A percentile compares a stretch with the other conserved stretches of the same genome.
Conservation (phyloP, 805 yeast species). For the Wickerhamomyces subpelliculosus region DNA sequence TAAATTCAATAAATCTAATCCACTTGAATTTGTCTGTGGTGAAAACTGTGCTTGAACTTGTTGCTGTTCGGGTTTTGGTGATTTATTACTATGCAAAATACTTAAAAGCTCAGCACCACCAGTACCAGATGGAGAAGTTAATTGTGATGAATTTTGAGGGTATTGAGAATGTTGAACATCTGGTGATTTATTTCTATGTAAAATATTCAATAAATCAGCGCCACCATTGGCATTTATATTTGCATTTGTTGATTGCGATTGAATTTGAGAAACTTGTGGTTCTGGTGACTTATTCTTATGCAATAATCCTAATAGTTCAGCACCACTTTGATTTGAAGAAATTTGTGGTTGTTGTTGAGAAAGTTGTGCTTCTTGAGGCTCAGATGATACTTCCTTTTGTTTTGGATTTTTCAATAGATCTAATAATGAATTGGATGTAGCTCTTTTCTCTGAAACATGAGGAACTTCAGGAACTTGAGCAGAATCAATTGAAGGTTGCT, state of each 20-base stretch:
- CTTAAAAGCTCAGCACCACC: neutral
- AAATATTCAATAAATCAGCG: conserved; percentile 1
- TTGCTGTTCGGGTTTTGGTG: neutral
- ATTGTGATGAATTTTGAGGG: conserved; percentile 2
- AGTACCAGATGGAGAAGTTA: conserved; percentile 1
- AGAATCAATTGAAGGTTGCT: too few relatives aligned
- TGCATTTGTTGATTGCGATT: neutral
- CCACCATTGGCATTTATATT: too few relatives aligned
- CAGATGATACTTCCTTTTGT: neutral
- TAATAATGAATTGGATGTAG: conserved; percentile 1
- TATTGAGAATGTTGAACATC: neutral
- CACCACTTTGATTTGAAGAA: conserved; percentile 3
- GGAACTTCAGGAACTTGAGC: neutral
- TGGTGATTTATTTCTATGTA: conserved; percentile 3
- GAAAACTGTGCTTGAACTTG: conserved; percentile 4
- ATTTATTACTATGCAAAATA: conserved; percentile 1
- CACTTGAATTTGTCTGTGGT: conserved; percentile 5
- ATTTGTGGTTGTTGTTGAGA: neutral
- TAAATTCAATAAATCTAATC: conserved; percentile 2
- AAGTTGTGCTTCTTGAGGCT: neutral
- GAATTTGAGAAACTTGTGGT: neutral
- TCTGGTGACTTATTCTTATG: neutral
- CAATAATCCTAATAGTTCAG: conserved; percentile 1
- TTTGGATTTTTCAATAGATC: conserved; percentile 1
- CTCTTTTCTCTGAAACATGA: neutral